Conservation (phyloP, 495 filamentous ascomycete species). For the Halenospora varia region DNA sequence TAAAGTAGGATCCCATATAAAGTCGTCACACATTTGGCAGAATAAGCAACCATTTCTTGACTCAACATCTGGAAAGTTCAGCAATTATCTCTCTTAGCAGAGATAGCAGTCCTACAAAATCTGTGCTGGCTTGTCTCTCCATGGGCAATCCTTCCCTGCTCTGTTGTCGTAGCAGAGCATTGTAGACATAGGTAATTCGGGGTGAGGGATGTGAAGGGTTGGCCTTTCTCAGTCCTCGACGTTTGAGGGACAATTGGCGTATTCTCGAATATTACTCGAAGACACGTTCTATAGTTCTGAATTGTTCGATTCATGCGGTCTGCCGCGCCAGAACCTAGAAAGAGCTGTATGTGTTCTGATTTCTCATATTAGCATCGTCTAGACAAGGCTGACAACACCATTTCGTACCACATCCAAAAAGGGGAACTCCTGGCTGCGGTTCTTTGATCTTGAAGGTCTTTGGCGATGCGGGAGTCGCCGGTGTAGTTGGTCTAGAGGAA, state of each 20-base stretch:
- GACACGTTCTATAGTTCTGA: conserved; percentile 48
- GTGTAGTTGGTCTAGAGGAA: conserved; percentile 30
- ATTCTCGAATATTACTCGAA: conserved; percentile 47
- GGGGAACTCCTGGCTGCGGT: conserved; percentile 43
- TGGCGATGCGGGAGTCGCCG: conserved; percentile 39
- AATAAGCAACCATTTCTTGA: conserved; percentile 71
- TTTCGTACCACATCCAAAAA: conserved; percentile 51
- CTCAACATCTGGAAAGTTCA: conserved; percentile 64
- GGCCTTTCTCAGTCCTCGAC: conserved; percentile 39
- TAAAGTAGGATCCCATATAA: conserved; percentile 81
- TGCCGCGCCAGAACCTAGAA: conserved; percentile 42
- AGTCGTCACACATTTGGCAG: conserved; percentile 80
- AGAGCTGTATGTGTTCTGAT: conserved; percentile 49
- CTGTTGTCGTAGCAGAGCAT: conserved; percentile 55
- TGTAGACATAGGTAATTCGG: conserved; percentile 69
- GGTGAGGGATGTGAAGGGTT: conserved; percentile 44
- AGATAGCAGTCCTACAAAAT: conserved; percentile 52
- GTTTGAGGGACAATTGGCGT: conserved; percentile 45
- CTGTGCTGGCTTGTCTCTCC: conserved; percentile 53
- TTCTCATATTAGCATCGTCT: neutral
- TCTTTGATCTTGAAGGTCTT: conserved; percentile 49
- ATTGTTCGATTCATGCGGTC: conserved; percentile 46
- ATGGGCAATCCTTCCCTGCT: conserved; percentile 53
- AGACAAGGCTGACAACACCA: conserved; percentile 10
- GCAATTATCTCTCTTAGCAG: neutral